Conservation (phyloP, 768 basidiomycete species). For the Suillus subluteus region DNA sequence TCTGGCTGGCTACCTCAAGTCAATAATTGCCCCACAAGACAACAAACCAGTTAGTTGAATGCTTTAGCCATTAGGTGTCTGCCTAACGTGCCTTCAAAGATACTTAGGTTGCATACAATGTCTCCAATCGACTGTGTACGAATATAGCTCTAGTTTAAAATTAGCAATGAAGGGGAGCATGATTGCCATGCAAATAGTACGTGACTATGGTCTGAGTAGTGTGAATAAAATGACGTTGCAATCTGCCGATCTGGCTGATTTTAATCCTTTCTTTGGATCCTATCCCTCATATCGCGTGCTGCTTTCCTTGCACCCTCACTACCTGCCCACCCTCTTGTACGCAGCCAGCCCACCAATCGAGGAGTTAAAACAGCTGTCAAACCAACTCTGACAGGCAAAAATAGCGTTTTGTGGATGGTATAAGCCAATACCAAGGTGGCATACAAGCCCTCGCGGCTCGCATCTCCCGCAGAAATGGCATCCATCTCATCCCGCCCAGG, state of each 20-base stretch:
- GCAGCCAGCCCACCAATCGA: conserved; percentile 82
- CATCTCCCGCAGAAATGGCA: conserved; percentile 31
- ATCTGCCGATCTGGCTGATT: background rate
- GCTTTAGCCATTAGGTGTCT: too few species aligned
- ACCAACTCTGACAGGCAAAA: conserved; percentile 88
- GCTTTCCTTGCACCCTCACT: conserved; percentile 70
- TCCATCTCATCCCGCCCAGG: conserved; percentile 72
- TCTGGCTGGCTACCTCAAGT: background rate
- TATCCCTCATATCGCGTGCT: conserved; percentile 46
- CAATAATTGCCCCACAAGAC: background rate
- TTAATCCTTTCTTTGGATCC: conserved; percentile 22
- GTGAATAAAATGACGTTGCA: conserved; percentile 3
- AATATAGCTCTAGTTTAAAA: background rate
- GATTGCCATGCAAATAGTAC: background rate
- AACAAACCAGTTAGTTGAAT: background rate
- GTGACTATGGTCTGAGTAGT: conserved; percentile 3
- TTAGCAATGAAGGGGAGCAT: background rate
- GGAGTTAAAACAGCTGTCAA: conserved; percentile 88
- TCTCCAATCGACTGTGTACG: background rate
- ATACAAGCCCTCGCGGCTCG: conserved; percentile 76
- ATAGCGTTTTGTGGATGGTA: conserved; percentile 92
- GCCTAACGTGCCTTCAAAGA: background rate
- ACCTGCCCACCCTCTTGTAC: conserved; percentile 81
- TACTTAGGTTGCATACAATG: background rate
- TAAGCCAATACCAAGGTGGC: conserved; percentile 94